These are phyloP conservation scores for Cordyceps javanica DNA, from an alignment of 2,329 filamentous ascomycete genomes.

Conservation along the genomic window DNA sequence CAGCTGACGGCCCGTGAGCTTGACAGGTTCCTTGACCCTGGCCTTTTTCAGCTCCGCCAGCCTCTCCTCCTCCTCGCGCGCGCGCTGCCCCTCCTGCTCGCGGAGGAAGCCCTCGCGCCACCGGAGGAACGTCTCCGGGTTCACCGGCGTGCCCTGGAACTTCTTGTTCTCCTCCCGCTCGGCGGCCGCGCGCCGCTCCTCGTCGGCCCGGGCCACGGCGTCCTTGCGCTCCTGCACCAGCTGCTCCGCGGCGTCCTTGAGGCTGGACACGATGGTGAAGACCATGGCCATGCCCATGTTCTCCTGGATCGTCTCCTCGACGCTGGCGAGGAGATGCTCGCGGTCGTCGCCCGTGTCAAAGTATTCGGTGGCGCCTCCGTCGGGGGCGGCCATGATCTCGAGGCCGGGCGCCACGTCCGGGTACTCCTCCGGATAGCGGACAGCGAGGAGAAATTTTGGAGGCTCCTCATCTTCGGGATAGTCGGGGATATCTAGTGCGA, in stretches of 20 bases:
- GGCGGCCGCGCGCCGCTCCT: slow-evolving; percentile 47
- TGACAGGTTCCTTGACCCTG: slow-evolving; percentile 66
- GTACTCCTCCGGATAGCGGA: slow-evolving; percentile 85
- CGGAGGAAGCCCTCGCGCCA: slow-evolving; percentile 74
- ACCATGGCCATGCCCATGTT: slow-evolving; percentile 97
- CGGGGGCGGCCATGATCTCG: slow-evolving; percentile 69
- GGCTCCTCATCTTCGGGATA: slow-evolving; percentile 58
- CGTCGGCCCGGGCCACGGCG: slow-evolving; percentile 45
- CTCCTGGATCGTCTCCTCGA: slow-evolving; percentile 76
- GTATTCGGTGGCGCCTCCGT: slow-evolving; percentile 61
- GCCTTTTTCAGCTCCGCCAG: slow-evolving; percentile 78
- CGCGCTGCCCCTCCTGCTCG: slow-evolving; percentile 73
- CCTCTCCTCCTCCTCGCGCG: slow-evolving; percentile 66
- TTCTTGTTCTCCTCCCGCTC: slow-evolving; percentile 95
- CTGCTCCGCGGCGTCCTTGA: slow-evolving; percentile 88
- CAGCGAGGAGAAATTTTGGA: slow-evolving; percentile 71
- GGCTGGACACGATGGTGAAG: slow-evolving; percentile 77
- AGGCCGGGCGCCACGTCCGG: slow-evolving; percentile 81
- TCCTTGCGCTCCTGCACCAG: slow-evolving; percentile 70
- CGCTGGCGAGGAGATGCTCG: slow-evolving; percentile 59
- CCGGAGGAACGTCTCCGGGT: slow-evolving; percentile 72
- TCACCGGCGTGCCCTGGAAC: slow-evolving; percentile 88
- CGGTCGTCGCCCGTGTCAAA: slow-evolving; percentile 81
- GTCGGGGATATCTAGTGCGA: slow-evolving; percentile 72
- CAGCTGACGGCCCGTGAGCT: slow-evolving; percentile 66